Base-by-base conservation (phyloP, 371 early-diverging fungal species). In the Mucor velutinosus region DNA sequence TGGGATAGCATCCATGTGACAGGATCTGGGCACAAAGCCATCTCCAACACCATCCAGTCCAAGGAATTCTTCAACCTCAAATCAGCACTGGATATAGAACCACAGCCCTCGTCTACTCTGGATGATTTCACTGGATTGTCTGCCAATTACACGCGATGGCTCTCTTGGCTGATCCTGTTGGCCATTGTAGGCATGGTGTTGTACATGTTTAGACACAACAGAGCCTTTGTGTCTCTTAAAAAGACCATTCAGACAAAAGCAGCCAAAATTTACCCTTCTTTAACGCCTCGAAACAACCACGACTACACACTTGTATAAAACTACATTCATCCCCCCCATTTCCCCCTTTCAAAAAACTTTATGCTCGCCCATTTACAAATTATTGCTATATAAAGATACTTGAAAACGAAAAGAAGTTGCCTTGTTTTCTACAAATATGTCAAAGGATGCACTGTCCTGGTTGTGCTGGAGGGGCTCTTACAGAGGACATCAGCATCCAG, bases 1-100 rank as follows among this genome's bases (percentile, higher is more conserved):
- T 82, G 77, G 76, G 83, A 82, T 62, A 32, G 29, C 1, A 58
- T 80, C 21, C 83, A 80, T 64, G 49, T 80, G 45, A 82, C 83
- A 15, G 80, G 83, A 39, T 64, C 72, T n/a, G 78, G 78, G 12
- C 78, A 78, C 32, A 65, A 55, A 14, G 69, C 78, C 7, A 73
- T 78, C 7, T 66, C 78, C 27, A 59, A 73, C 4, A 51, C 58
- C 7, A 65, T 78, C 15, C 43, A 49, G 23, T 51, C 72, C 1
- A 65, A 62, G 19, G 64, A 64, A 11, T 60, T 66, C 41, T 73
- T 73, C 35, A 43, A 56, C 15, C n/a, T 65, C 4, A 62, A 68
- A 35, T 17, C 49, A 17, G 47, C 29, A 32, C 17, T 15, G 19
- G 58, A 43, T 19, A 21, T 39, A 37, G 43, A 39, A 35, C 14